Conservation (phyloP, 768 basidiomycete species). For the Tylopilus cervinicoccineus region DNA sequence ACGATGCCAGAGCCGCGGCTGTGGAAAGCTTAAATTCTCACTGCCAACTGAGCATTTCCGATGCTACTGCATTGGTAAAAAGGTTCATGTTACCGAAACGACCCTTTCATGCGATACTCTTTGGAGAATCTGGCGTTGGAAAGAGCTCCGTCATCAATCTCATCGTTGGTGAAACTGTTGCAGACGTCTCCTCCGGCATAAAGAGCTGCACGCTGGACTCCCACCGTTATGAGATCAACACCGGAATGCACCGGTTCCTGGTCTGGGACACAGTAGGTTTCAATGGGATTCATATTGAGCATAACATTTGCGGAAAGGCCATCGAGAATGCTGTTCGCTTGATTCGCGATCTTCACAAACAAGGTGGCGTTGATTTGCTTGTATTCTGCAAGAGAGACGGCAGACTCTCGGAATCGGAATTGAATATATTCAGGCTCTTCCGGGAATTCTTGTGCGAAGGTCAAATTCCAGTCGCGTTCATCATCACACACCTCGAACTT, state of each 20-base stretch:
- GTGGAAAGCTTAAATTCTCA: conserved; percentile 8
- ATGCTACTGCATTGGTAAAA: conserved; percentile 12
- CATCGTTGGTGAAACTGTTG: conserved; percentile 22
- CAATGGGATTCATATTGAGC: conserved; percentile 13
- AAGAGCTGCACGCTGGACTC: conserved; percentile 33
- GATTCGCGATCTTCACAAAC: conserved; percentile 25
- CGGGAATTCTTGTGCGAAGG: conserved; percentile 36
- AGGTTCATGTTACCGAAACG: conserved; percentile 11
- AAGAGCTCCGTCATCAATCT: conserved; percentile 43
- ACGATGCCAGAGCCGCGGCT: not conserved
- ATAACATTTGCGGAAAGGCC: conserved; percentile 10
- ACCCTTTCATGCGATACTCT: conserved; percentile 33
- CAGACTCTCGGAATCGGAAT: conserved; percentile 25
- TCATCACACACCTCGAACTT: conserved; percentile 38
- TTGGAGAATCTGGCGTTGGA: conserved; percentile 38
- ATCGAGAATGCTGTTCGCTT: conserved; percentile 27
- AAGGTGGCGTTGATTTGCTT: conserved; percentile 37
- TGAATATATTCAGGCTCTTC: conserved; percentile 34
- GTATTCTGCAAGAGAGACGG: conserved; percentile 33
- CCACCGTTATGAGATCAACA: conserved; percentile 20
- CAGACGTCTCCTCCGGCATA: conserved; percentile 23
- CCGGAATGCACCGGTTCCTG: conserved; percentile 19
- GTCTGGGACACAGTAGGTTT: conserved; percentile 34
- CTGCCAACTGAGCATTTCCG: conserved; percentile 8
- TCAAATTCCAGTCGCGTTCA: conserved; percentile 36